Base-by-base conservation (phyloP, 257 asterid genomes). In the Ilex aquifolium region DNA sequence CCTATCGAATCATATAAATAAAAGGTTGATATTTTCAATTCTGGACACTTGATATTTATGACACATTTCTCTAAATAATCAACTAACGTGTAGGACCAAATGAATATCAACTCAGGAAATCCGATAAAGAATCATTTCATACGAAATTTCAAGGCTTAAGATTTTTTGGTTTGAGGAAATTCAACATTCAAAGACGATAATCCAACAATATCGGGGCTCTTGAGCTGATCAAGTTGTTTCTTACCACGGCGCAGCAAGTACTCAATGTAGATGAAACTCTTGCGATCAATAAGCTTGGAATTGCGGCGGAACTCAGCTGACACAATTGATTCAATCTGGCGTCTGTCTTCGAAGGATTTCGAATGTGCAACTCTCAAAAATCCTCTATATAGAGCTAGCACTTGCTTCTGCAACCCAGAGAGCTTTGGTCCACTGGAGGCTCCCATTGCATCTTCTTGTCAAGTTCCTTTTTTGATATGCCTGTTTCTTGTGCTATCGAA, bases 371-470 rank as follows among this genome's bases (percentile, higher is more conserved):
- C 92, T 76, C 97, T 72, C 53, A 91, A 60, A 70, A 88, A 91
- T 72, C 87, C 96, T 69, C 96, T 76, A 17, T 91, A 86, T 48
- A 88, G 71, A 67, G 90, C 77, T 71, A 91, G 92, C 61, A 86
- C 96, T 79, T 88, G 96, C 78, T 83, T 84, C 73, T 91, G 98
- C 86, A 91, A 81, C 52, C 98, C 96, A 5, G 98, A 91, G 53
- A 86, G 87, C 79, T 76, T 83, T 39, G 87, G 82, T 57, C 70
- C 86, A 61, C 84, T 21, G 27, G 94, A 70, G 58, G 68, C 66
- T 68, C 84, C 92, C 95, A 91, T 91, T 73, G 72, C 74, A 53
- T 62, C 49, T 59, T 52, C 72, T 32, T 56, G 57, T 59, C 27
- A 21, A 21, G 27, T 7, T 32, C 15, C 60, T 56, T 60, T 51